Evolutionary conservation across 2,329 filamentous ascomycete genomes (phyloP).

Genomic region (Onygenales sp.): DNA sequence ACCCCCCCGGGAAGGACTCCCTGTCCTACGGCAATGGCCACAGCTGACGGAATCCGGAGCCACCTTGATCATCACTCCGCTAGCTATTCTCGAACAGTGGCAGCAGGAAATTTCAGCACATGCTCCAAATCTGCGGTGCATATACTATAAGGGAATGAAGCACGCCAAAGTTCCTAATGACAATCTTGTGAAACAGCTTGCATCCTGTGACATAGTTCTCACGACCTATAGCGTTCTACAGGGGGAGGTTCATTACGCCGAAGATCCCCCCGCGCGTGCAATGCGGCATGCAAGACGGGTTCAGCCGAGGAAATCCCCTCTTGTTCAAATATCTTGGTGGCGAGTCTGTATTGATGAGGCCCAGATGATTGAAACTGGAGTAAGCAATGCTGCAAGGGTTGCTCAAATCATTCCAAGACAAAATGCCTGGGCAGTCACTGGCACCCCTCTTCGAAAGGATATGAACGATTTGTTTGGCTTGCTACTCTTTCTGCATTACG

Average conservation of each 20-base stretch:
- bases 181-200: constrained; percentile 38
- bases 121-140: constrained; percentile 47
- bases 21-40: constrained; percentile 13
- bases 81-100: constrained; percentile 55
- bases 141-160: constrained; percentile 48
- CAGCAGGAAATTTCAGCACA: constrained; percentile 49
- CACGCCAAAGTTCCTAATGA: constrained; percentile 25
- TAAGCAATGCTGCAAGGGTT: constrained; percentile 72
- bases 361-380: constrained; percentile 87
- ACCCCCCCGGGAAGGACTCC: constrained; percentile 8
- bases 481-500: constrained; percentile 67
- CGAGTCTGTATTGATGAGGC: constrained; percentile 60
- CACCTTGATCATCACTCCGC: constrained; percentile 55
- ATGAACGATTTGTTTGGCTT: constrained; percentile 72
- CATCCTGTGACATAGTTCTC: constrained; percentile 47
- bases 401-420: constrained; percentile 70
- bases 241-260: constrained; percentile 68
- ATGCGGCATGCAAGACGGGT: constrained; percentile 57
- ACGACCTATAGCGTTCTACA: constrained; percentile 63
- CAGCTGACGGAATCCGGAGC: constrained; percentile 37
- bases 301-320: constrained; percentile 59
- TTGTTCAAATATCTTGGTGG: constrained; percentile 82
- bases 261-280: constrained; percentile 59
- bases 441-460: constrained; percentile 76
- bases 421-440: constrained; percentile 87